A percentile compares a stretch with the other conserved stretches of the same genome.
Conservation (phyloP, 768 basidiomycete genomes). For the Tricholoma terreum region DNA sequence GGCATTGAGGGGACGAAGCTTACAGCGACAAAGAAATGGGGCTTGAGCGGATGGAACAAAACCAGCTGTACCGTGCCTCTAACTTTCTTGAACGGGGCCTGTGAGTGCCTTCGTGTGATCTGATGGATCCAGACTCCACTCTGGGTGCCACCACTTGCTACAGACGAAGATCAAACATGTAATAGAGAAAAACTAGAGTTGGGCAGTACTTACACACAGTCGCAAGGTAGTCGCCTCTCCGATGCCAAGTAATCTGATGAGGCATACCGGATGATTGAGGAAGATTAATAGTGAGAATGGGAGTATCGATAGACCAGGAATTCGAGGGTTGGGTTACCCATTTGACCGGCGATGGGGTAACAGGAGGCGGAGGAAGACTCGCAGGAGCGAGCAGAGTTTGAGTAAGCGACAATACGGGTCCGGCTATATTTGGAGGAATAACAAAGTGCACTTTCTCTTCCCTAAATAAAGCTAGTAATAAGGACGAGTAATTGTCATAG, state of each 20-base stretch:
- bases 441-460: conserved; percentile 80
- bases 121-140: conserved; percentile 96
- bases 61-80: conserved; percentile 89
- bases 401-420: conserved; percentile 53
- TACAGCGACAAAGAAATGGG: conserved; percentile 97
- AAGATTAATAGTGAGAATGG: conserved; percentile 59
- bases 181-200: conserved; percentile 5
- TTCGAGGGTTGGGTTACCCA: conserved; percentile 55
- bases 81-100: conserved; percentile 96
- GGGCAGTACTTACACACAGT: conserved; percentile 75
- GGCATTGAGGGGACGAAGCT: conserved; percentile 28
- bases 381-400: conserved; percentile 60
- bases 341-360: conserved; percentile 62
- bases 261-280: conserved; percentile 67
- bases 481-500: not conserved
- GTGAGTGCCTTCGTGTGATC: conserved; percentile 87
- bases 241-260: conserved; percentile 88
- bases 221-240: conserved; percentile 92
- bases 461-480: conserved; percentile 37
- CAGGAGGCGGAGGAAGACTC: conserved; percentile 55
- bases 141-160: conserved; percentile 67
- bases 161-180: conserved; percentile 8
- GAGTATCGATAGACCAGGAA: conserved; percentile 47
- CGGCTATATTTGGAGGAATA: conserved; percentile 74
- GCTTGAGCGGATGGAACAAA: conserved; percentile 90